A percentile compares a stretch with the other conserved stretches of the same genome.
phyloP scores from a whole-genome alignment of 2,329 filamentous ascomycete species.

The Teratosphaeria nubilosa region DNA sequence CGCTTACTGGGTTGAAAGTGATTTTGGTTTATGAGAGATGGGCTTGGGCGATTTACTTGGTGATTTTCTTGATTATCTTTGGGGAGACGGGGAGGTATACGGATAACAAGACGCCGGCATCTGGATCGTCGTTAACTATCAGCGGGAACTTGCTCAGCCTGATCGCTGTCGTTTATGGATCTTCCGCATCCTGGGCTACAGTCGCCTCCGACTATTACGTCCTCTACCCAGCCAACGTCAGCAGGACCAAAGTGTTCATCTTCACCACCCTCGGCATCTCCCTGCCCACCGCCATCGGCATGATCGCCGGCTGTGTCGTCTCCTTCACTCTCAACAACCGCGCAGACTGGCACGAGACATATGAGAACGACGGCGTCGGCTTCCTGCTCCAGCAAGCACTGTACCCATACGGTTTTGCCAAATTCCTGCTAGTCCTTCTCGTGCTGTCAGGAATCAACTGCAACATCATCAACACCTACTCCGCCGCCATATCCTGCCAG shows the following conservation, averaged over 20 bases:
- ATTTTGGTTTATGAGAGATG: conserved; percentile 41
- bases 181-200: conserved; percentile 30
- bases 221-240: conserved; percentile 31
- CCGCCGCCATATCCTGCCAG: conserved; percentile 35
- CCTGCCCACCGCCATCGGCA: conserved; percentile 34
- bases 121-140: conserved; percentile 19
- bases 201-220: conserved; percentile 36
- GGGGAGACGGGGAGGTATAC: conserved; percentile 37
- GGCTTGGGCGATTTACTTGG: conserved; percentile 37
- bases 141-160: conserved; percentile 21
- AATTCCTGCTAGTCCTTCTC: conserved; percentile 35
- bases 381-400: conserved; percentile 38
- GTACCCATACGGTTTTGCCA: conserved; percentile 38
- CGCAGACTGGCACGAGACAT: conserved; percentile 29
- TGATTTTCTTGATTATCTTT: conserved; percentile 40
- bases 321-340: conserved; percentile 30
- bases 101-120: conserved; percentile 25
- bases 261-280: conserved; percentile 34
- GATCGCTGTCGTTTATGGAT: conserved; percentile 30
- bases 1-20: conserved; percentile 32
- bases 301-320: conserved; percentile 32
- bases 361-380: conserved; percentile 36
- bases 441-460: conserved; percentile 30
- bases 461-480: conserved; percentile 34
- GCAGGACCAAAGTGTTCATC: conserved; percentile 30